phyloP scores from a whole-genome alignment of 1,284 basidiomycete genomes.

The Ganoderma meredithae region DNA sequence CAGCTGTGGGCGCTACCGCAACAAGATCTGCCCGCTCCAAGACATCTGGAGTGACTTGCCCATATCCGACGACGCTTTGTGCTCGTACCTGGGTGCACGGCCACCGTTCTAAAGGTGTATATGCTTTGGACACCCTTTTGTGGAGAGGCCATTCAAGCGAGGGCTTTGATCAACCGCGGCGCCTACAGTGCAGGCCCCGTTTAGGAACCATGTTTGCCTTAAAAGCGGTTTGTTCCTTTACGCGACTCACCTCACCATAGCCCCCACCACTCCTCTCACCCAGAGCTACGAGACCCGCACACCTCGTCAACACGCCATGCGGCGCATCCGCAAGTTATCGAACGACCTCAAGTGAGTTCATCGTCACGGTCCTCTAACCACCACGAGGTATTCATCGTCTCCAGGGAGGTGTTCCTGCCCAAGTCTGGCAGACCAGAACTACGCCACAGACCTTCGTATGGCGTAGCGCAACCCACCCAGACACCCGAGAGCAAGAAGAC shows the following conservation, averaged over 20 bases:
- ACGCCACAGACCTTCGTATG: background rate
- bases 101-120: background rate
- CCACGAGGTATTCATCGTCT: background rate
- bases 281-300: background rate
- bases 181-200: background rate
- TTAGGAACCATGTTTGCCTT: background rate
- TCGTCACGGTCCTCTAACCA: background rate
- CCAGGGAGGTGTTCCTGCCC: slow-evolving; percentile 1
- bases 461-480: background rate
- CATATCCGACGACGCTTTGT: background rate
- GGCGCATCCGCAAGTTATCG: slow-evolving; percentile 4
- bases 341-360: slow-evolving; percentile 7
- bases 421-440: background rate
- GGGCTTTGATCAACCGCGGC: background rate
- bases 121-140: background rate
- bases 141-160: background rate
- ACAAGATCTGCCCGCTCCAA: background rate
- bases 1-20: background rate
- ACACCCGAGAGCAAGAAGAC: background rate
- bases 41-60: too few relatives aligned
- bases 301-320: slow-evolving; percentile 4
- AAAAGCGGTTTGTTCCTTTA: background rate
- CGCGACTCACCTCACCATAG: background rate
- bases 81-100: background rate
- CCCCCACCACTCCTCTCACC: slow-evolving; percentile 4